Evolutionary conservation across 2,329 filamentous ascomycete species (phyloP), one percentile per base, ranked within the genome.

Genomic region (Endoconidiophora laricicola): DNA sequence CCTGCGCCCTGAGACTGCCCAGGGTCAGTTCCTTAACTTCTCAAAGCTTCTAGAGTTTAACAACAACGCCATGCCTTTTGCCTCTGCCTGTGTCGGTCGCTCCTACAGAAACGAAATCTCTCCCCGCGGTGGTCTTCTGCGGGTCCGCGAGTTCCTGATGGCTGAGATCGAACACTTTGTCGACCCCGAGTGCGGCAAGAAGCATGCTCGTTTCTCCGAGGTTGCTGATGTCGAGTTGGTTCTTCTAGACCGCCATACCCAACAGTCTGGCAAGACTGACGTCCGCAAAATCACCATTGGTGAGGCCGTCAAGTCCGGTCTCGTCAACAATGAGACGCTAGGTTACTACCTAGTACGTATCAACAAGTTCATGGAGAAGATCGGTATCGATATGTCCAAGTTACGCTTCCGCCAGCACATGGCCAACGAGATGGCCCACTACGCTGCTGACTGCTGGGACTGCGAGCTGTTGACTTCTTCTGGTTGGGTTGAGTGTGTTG

Each of bases 141-240:
- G 91, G 58, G 91, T 98, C 41, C 85, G 91, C 59, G 91, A 98
- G 65, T 96, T 98, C 69, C 69, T 95, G 59, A 96, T 98, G 91
- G 91, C 90, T 22, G 91, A 98, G 68, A 94, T 98, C 58, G 91
- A 98, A 70, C 91, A 98, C 66, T 98, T 86, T 62, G 91, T 98
- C 57, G 91, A 98, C 60, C 91, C 91, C 9, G 74, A 91, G 60
- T 79, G 86, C 61, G 86, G 87, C 67, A 98, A 98, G 78, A 93
- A 91, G 69, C 91, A 98, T 64, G 68, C 74, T 48, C 83, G 88
- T 51, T 98, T 98, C 67, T 67, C 78, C 43, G 85, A 94, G 60
- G 81, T 98, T 53, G 81, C 86, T 61, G 71, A 94, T 58, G 68
- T 91, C 44, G 82, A 94, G 69, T 74, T 98, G 52, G 77, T 81